Conservation (phyloP, 768 basidiomycete genomes). For the Tubosaeta sp. region DNA sequence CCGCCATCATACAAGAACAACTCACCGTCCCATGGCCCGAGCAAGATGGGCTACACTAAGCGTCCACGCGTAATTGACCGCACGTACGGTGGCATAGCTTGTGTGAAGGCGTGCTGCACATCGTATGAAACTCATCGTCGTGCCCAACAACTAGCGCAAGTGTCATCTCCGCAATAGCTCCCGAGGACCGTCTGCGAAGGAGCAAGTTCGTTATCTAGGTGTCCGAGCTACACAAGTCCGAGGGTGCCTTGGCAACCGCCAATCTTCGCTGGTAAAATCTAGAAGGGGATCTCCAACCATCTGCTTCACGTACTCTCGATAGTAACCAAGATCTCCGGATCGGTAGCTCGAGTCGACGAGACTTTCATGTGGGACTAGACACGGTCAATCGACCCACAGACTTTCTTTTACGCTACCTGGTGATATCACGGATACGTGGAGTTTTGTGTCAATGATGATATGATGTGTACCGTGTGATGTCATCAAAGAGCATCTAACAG, state of each 20-base stretch:
- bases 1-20: background rate
- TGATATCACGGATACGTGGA: background rate
- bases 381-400: constrained; percentile 55
- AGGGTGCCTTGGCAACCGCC: constrained; percentile 42
- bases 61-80: background rate
- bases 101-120: constrained; percentile 60
- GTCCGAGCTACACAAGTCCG: constrained; percentile 36
- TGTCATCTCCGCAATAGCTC: background rate
- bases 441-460: background rate
- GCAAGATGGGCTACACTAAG: constrained; percentile 49
- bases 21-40: constrained; percentile 48
- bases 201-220: constrained; percentile 60
- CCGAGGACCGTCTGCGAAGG: background rate
- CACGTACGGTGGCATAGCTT: constrained; percentile 33
- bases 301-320: constrained; percentile 55
- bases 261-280: constrained; percentile 54
- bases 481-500: background rate
- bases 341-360: constrained; percentile 22
- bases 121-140: constrained; percentile 53
- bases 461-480: too few species aligned
- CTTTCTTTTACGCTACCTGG: background rate
- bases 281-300: too few species aligned
- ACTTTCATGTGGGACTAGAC: constrained; percentile 16
- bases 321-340: constrained; percentile 70
- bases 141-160: constrained; percentile 47